phyloP scores from a whole-genome alignment of 2,329 filamentous ascomycete species.

The Stagonosporopsis vannaccii region DNA sequence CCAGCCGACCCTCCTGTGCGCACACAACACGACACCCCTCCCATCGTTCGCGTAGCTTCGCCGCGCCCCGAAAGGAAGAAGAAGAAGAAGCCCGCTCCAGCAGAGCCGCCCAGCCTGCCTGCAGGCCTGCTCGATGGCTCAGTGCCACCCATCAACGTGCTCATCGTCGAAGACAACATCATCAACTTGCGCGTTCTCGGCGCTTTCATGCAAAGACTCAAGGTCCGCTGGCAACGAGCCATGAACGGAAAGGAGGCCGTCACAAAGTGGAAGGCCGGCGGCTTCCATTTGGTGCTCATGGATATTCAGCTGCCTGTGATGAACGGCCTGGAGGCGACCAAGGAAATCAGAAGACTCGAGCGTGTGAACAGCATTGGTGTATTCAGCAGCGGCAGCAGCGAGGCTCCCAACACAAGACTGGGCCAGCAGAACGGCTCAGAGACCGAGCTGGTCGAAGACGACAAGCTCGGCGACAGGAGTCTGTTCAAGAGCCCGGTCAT shows the following conservation, averaged over 20 bases:
- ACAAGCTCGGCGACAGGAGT: slow-evolving; percentile 69
- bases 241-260: slow-evolving; percentile 95
- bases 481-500: slow-evolving; percentile 97
- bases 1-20: slow-evolving; percentile 54
- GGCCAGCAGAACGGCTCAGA: slow-evolving; percentile 49
- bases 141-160: slow-evolving; percentile 93
- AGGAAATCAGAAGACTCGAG: slow-evolving; percentile 90
- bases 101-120: slow-evolving; percentile 54
- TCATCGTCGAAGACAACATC: slow-evolving; percentile 98
- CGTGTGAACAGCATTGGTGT: slow-evolving; percentile 91
- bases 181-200: slow-evolving; percentile 95
- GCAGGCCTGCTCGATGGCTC: slow-evolving; percentile 74
- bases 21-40: slow-evolving; percentile 50
- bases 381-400: slow-evolving; percentile 67
- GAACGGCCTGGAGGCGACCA: slow-evolving; percentile 92
- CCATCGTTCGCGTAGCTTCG: slow-evolving; percentile 59
- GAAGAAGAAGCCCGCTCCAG: slow-evolving; percentile 53
- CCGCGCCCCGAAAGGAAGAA: slow-evolving; percentile 58
- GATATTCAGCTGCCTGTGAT: slow-evolving; percentile 97
- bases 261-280: slow-evolving; percentile 88
- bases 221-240: slow-evolving; percentile 96
- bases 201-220: slow-evolving; percentile 93
- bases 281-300: slow-evolving; percentile 97
- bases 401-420: slow-evolving; percentile 41
- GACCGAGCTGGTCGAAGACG: slow-evolving; percentile 62